phyloP scores from a whole-genome alignment of 805 yeast genomes.

The Monosporozyma solicola region DNA sequence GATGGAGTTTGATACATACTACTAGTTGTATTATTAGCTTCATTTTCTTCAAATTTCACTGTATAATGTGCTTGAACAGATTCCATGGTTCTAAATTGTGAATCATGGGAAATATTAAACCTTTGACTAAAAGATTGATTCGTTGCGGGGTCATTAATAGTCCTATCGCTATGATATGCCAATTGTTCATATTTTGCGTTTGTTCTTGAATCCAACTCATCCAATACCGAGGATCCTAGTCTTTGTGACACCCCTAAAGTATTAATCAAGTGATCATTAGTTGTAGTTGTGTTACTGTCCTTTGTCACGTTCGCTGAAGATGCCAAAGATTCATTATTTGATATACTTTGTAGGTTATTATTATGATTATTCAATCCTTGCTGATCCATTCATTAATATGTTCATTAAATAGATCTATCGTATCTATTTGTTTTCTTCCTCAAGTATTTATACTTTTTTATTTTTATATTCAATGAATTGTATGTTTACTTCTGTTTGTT shows the following conservation, averaged over 20 bases:
- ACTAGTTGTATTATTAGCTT: slow-evolving; percentile 1
- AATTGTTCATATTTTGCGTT: slow-evolving; percentile 13
- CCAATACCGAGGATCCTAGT: slow-evolving; percentile 28
- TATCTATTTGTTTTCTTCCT: background rate
- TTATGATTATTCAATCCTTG: slow-evolving; percentile 1
- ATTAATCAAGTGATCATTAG: slow-evolving; percentile 9
- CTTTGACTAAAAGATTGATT: slow-evolving; percentile 1
- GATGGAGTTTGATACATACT: slow-evolving; percentile 6
- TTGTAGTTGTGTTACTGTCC: background rate
- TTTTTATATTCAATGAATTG: background rate
- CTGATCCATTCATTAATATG: slow-evolving; percentile 10
- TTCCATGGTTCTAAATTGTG: slow-evolving; percentile 27
- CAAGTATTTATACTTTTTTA: too few species aligned
- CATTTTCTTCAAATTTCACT: background rate
- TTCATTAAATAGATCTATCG: background rate
- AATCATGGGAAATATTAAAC: slow-evolving; percentile 16
- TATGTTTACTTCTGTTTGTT: background rate
- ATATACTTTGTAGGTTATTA: background rate
- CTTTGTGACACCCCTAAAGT: slow-evolving; percentile 27
- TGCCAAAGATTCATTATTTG: background rate
- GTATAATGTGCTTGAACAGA: slow-evolving; percentile 28
- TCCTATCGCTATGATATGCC: background rate
- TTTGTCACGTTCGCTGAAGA: slow-evolving; percentile 1
- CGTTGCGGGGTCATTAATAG: too few species aligned
- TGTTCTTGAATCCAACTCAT: slow-evolving; percentile 31